These are phyloP conservation scores for Rehmannia glutinosa DNA, from an alignment of 257 asterid species.

Conservation along the genomic window DNA sequence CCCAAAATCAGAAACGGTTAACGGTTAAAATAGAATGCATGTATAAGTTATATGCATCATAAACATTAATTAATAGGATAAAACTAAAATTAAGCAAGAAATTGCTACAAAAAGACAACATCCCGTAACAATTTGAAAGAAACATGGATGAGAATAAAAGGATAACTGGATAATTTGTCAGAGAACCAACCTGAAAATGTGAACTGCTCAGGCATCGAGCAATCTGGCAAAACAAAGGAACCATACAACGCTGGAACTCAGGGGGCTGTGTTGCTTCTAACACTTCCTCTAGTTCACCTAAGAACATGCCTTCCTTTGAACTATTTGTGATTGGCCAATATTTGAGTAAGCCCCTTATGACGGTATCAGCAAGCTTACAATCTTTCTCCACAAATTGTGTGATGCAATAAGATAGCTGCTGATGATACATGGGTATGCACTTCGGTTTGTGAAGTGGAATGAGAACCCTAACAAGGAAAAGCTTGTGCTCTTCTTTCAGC, in stretches of 20 bases:
- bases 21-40: no score
- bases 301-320: constrained; percentile 79
- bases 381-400: constrained; percentile 79
- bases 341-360: constrained; percentile 68
- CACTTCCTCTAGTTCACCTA: constrained; percentile 82
- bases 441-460: constrained; percentile 73
- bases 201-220: constrained; percentile 69
- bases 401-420: constrained; percentile 74
- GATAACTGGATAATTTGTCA: no score
- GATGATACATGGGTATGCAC: constrained; percentile 65
- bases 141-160: no score
- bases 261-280: constrained; percentile 80
- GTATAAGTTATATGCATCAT: no score
- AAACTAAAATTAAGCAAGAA: no score
- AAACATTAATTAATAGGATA: no score
- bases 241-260: constrained; percentile 83
- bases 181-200: constrained; percentile 64
- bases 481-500: constrained; percentile 75
- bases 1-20: neutral
- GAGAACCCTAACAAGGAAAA: constrained; percentile 64
- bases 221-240: constrained; percentile 65
- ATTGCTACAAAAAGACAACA: neutral
- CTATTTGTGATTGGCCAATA: constrained; percentile 85
- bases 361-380: constrained; percentile 79
- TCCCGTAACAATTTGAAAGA: neutral